Conservation (phyloP, 805 yeast genomes). For the Torulaspora indica region DNA sequence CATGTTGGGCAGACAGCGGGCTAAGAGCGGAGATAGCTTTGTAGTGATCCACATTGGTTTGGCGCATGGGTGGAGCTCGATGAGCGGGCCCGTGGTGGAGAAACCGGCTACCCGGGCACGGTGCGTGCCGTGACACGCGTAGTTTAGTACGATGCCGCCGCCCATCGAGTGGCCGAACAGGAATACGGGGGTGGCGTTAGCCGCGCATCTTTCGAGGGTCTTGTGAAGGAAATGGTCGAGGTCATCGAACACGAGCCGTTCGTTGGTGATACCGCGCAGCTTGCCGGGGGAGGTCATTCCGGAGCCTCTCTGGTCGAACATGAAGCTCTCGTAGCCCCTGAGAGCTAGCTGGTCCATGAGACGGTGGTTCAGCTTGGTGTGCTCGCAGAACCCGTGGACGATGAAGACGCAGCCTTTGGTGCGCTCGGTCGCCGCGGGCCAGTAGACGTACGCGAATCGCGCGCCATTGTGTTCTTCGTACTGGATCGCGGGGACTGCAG, state of each 20-base stretch:
- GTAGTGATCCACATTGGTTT: conserved; percentile 47
- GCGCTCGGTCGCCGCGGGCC: conserved; percentile 20
- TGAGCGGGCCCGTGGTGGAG: conserved; percentile 55
- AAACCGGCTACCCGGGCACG: conserved; percentile 45
- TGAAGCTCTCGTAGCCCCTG: conserved; percentile 59
- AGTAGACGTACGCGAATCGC: conserved; percentile 29
- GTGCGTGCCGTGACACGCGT: conserved; percentile 52
- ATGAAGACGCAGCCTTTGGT: conserved; percentile 48
- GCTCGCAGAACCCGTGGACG: conserved; percentile 73
- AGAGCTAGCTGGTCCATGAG: conserved; percentile 49
- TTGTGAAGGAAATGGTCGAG: conserved; percentile 46
- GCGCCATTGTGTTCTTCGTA: conserved; percentile 29
- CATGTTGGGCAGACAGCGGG: conserved; percentile 44
- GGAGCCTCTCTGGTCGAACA: conserved; percentile 73
- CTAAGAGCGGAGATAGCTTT: conserved; percentile 40
- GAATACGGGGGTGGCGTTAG: conserved; percentile 36
- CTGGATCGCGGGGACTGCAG: conserved; percentile 23
- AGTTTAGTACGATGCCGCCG: conserved; percentile 64
- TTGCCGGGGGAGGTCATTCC: conserved; percentile 59
- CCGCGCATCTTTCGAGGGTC: conserved; percentile 24
- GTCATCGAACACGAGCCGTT: conserved; percentile 52
- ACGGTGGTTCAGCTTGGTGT: conserved; percentile 45
- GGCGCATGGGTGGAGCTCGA: conserved; percentile 53
- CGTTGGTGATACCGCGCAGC: conserved; percentile 53
- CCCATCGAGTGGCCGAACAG: conserved; percentile 79